Base-by-base conservation (phyloP, 495 filamentous ascomycete genomes). In the Trichoderma reesei region DNA sequence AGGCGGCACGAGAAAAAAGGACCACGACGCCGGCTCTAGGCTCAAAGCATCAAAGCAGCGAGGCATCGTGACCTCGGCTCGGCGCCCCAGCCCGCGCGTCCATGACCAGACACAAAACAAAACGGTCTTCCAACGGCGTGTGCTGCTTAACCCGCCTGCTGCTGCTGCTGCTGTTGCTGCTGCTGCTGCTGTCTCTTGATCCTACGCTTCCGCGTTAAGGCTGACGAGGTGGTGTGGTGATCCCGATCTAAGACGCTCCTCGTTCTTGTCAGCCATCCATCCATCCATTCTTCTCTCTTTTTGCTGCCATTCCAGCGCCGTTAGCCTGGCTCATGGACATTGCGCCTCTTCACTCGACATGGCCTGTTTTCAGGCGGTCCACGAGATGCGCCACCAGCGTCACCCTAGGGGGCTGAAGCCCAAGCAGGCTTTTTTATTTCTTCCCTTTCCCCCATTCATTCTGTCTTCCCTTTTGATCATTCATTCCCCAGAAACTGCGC, bases 181-280 rank as follows among this genome's bases (percentile, higher is more conserved):
- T 10, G n/a, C 20, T 56, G 51, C 20, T 31, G 26, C 51, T 13
- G 26, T 34, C 8, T 3, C 42, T n/a, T 14, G 7, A 33, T 56
- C 31, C 51, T 34, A 39, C 10, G 37, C 31, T 33, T 56, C 31
- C 51, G 26, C 10, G 20, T 56, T 56, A 56, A 56, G 51, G 51
- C 51, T 56, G 51, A 56, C 51, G 10, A 56, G 51, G 11, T 56
- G 51, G 51, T 34, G 51, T 56, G 51, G 10, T 56, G 51, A 56
- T 31, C 31, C 34, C 11, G 4, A 39, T 39, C 10, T 39, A n/a
- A n/a, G n/a, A n/a, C n/a, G n/a, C n/a, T n/a, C n/a, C n/a, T n/a
- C n/a, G n/a, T n/a, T n/a, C n/a, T n/a, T n/a, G n/a, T n/a, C n/a
- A n/a, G n/a, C n/a, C n/a, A n/a, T n/a, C n/a, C 37, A 39, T 39